These are phyloP conservation scores for Cryphonectria radicalis DNA, from an alignment of 2,329 filamentous ascomycete species.

Conservation along the genomic window DNA sequence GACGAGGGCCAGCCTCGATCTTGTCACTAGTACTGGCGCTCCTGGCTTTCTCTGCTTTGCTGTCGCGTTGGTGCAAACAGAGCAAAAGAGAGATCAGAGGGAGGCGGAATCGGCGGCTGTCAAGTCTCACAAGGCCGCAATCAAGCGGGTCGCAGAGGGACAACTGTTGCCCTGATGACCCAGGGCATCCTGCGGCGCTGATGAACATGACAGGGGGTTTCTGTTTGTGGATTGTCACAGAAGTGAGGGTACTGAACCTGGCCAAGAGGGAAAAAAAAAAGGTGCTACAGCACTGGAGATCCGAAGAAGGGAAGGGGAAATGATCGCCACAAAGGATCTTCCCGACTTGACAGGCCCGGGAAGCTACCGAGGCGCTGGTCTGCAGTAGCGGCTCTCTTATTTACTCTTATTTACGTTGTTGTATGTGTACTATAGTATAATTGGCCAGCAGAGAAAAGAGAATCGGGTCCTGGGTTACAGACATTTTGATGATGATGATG, in stretches of 20 bases:
- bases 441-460: neutral
- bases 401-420: neutral
- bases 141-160: neutral
- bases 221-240: slow-evolving; percentile 7
- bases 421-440: neutral
- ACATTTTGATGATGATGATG: neutral
- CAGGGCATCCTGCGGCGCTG: neutral
- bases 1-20: neutral
- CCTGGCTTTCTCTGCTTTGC: neutral
- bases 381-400: slow-evolving; percentile 7
- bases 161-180: slow-evolving; percentile 1
- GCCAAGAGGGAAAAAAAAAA: neutral
- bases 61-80: neutral
- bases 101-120: neutral
- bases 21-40: neutral
- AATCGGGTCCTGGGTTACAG: neutral
- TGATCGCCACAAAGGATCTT: neutral
- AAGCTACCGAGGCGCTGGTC: neutral
- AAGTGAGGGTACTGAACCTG: slow-evolving; percentile 6
- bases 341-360: slow-evolving; percentile 4
- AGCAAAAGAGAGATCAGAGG: neutral
- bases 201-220: neutral
- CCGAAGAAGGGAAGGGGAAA: neutral
- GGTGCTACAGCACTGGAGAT: neutral
- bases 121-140: neutral